Evolutionary conservation across 352 stramenopile species (phyloP), one percentile per base, ranked within the genome.

Genomic region (Phytophthora crassamura): DNA sequence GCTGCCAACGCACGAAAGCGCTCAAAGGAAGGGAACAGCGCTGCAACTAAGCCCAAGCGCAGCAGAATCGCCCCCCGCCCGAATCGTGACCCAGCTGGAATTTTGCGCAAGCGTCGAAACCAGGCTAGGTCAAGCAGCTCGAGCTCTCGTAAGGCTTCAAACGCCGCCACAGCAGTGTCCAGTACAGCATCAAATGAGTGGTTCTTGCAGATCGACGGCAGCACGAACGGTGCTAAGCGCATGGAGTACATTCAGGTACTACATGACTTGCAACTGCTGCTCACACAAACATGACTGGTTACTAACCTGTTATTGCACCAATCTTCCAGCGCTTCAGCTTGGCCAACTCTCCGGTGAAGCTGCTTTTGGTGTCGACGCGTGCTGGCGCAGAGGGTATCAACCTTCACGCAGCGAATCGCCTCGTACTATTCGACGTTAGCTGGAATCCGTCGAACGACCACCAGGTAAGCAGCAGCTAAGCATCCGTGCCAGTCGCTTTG

Each of bases 381-480:
- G 87, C 87, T 50, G 87, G 87, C n/a, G 87, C 84, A 14, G 87
- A 95, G 68, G 91, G 91, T 16, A 93, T 97, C 50, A 97, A 97
- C 66, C 55, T 97, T 42, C 82, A 94, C 64, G 88, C 86, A n/a
- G 90, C 81, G 2, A 97, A 96, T 60, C 89, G 90, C 5, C 79
- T 97, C n/a, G 86, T 97, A 34, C 63, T 97, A 7, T 97, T 96
- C 48, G 90, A 97, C 46, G 88, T 95, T 46, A 96, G 89, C 67
- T 97, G 90, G 90, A 97, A 97, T 62, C 90, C 90, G 32, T 96
- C 86, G 3, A 90, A 95, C 38, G 90, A 97, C 59, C 89, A 97
- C 59, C 86, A 95, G 80, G 84, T 93, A 72, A 20, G 30, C 25
- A 10, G 33, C 41, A 56, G n/a, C 20, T 35, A 41, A 50, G 16